Evolutionary conservation across 495 filamentous ascomycete species (phyloP), one percentile per base, ranked within the genome.

Genomic region (Diplogelasinospora grovesii): DNA sequence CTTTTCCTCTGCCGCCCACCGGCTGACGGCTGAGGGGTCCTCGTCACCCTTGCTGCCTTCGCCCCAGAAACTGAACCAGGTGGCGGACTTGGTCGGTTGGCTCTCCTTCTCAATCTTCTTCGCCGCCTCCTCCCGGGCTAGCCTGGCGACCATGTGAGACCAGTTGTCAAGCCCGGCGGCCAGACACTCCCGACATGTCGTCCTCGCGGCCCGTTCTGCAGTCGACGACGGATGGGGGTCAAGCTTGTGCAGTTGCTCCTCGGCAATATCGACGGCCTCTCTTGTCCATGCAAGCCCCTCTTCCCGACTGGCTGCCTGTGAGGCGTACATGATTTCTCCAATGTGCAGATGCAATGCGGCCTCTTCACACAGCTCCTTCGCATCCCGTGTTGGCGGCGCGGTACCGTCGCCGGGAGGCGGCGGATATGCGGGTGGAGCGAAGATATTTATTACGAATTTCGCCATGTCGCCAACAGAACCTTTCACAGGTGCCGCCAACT

Each of bases 301-400:
- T 29, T 82, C 75, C 22, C 70, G 69, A 22, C 31, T 48, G 30
- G 35, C 31, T 9, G 45, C 15, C 14, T 49, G 46, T 5, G 62
- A 50, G 1, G 87, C 75, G 65, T 83, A 97, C 33, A 98, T 62
- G 45, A 97, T 89, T 66, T 98, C 92, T 39, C 90, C 93, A 41
- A 98, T 88, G 61, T 95, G 87, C 14, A 83, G 73, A 79, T 89
- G 85, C 3, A 95, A 63, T 5, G 74, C 84, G 3, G 87, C 88
- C 57, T 95, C 86, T 36, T 87, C 83, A 69, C 92, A 95, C 21
- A 71, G 62, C 37, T 83, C 79, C 19, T 65, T 63, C 0, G 71
- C 41, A 22, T 74, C 73, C 23, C 83, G 80, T 3, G 69, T 38
- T 0, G 86, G 78, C 0, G 82, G 73, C 11, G 72, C 59, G 31